Conservation (phyloP, 2,329 filamentous ascomycete species). For the Mycocentrospora acerina region DNA sequence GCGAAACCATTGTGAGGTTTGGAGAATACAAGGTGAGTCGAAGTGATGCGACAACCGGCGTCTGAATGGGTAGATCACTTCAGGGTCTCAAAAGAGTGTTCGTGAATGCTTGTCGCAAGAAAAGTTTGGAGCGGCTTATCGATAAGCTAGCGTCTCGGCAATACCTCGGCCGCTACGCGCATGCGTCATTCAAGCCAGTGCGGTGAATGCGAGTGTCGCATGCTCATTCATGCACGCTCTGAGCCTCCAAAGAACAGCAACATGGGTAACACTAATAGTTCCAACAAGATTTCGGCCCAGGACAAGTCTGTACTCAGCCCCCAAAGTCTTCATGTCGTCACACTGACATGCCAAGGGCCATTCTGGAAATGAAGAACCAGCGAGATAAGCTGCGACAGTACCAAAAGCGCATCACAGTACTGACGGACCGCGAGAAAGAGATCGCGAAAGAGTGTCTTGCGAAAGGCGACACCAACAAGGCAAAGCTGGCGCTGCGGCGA, state of each 20-base stretch:
- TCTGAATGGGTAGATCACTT: too few species aligned
- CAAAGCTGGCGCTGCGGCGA: conserved; percentile 82
- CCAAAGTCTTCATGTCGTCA: not conserved
- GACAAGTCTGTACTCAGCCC: conserved; percentile 70
- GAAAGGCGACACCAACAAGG: conserved; percentile 75
- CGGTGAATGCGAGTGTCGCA: conserved; percentile 17
- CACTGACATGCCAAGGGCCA: conserved; percentile 64
- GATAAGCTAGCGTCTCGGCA: conserved; percentile 28
- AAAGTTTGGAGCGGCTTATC: conserved; percentile 30
- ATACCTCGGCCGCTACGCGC: conserved; percentile 7
- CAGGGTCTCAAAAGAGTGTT: too few species aligned
- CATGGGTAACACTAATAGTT: conserved; percentile 67
- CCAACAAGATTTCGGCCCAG: conserved; percentile 71
- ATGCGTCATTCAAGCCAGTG: conserved; percentile 31
- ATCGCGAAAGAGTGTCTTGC: conserved; percentile 82
- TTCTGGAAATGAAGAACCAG: conserved; percentile 96
- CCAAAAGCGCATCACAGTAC: conserved; percentile 81
- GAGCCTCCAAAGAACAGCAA: conserved; percentile 30
- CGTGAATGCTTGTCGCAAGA: conserved; percentile 15
- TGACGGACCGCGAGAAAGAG: conserved; percentile 84
- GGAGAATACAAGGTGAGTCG: not conserved
- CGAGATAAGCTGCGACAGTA: conserved; percentile 97
- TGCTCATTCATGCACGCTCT: conserved; percentile 15
- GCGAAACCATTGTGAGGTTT: conserved; percentile 26
- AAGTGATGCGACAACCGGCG: too few species aligned